Conservation (phyloP, 768 basidiomycete genomes). For the Hericium erinaceus region DNA sequence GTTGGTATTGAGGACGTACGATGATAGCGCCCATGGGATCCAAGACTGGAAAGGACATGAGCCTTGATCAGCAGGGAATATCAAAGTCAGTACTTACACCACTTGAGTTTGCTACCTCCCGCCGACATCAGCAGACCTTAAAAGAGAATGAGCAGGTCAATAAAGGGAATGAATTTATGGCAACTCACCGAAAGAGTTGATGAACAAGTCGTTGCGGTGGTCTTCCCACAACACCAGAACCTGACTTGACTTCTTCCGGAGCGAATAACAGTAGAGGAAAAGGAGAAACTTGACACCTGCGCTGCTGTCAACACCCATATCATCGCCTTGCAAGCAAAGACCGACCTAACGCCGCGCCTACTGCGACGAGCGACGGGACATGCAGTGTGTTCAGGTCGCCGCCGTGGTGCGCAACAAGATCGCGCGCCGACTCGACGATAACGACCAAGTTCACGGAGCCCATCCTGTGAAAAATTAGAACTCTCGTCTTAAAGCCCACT, state of each 20-base stretch:
- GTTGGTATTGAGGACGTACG: slow-evolving; percentile 25
- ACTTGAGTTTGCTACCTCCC: slow-evolving; percentile 67
- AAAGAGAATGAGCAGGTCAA: slow-evolving; percentile 2
- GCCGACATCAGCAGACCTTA: slow-evolving; percentile 76
- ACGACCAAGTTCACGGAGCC: slow-evolving; percentile 85
- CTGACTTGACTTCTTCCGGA: slow-evolving; percentile 79
- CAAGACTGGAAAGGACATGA: slow-evolving; percentile 34
- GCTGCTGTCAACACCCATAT: background rate
- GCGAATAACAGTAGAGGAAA: slow-evolving; percentile 78
- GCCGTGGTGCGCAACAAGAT: slow-evolving; percentile 50
- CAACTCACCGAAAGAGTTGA: slow-evolving; percentile 62
- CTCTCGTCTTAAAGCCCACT: background rate
- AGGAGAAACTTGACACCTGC: slow-evolving; percentile 76
- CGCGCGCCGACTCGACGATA: slow-evolving; percentile 76
- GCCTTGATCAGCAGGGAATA: background rate
- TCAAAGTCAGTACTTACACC: slow-evolving; percentile 51
- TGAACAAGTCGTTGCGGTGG: slow-evolving; percentile 86
- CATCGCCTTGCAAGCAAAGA: background rate
- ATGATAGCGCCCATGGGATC: slow-evolving; percentile 74
- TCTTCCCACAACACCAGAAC: slow-evolving; percentile 96
- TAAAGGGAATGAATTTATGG: background rate
- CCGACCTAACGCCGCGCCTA: slow-evolving; percentile 71
- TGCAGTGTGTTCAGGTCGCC: slow-evolving; percentile 58
- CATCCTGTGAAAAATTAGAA: slow-evolving; percentile 48
- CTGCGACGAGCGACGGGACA: slow-evolving; percentile 75